phyloP scores from a whole-genome alignment of 1,284 basidiomycete genomes.

The Leccinum fuscescens region DNA sequence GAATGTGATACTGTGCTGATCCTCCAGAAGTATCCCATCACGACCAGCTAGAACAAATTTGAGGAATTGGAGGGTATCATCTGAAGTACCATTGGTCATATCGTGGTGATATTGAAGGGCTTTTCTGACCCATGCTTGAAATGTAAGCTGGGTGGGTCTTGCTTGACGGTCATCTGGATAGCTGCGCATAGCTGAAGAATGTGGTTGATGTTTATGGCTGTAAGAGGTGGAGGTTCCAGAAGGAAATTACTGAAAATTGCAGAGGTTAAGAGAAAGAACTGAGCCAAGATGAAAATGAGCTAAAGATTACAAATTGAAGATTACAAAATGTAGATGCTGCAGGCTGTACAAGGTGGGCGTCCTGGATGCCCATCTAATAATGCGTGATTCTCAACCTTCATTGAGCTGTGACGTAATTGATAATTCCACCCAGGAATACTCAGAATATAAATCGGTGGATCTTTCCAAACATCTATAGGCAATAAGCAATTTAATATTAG shows the following conservation, averaged over 20 bases:
- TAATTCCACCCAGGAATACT: background rate
- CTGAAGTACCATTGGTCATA: background rate
- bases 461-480: too few relatives aligned
- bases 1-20: background rate
- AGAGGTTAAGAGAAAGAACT: background rate
- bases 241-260: background rate
- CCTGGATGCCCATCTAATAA: background rate
- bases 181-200: background rate
- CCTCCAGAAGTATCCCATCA: background rate
- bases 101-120: background rate
- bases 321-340: background rate
- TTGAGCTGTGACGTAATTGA: background rate
- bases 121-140: background rate
- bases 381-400: background rate
- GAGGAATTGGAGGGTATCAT: background rate
- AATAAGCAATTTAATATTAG: background rate
- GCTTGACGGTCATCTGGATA: constrained; percentile 6
- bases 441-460: background rate
- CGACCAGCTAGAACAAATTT: constrained; percentile 10
- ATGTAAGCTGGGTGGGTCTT: background rate
- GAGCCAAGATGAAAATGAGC: background rate
- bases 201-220: background rate
- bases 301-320: background rate
- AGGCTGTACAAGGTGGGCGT: background rate
- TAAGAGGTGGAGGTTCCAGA: background rate